These are phyloP conservation scores for Drosera spatulata DNA, from an alignment of 179 eudicot species.

Conservation along the genomic window DNA sequence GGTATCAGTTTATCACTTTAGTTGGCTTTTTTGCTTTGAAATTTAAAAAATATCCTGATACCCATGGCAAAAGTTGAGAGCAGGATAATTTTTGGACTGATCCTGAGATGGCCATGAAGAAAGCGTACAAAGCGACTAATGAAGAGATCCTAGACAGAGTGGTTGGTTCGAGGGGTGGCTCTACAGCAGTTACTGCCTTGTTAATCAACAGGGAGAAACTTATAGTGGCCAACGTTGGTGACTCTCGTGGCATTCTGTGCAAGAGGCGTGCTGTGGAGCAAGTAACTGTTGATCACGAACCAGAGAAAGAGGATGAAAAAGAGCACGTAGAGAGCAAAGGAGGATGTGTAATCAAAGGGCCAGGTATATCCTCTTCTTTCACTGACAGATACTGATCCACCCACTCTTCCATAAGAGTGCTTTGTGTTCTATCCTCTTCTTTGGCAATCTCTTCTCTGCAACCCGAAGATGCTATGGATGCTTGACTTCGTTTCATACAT, in stretches of 20 bases:
- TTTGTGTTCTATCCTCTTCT: neutral
- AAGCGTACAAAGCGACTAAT: constrained; percentile 30
- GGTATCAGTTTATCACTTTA: constrained; percentile 13
- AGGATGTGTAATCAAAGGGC: constrained; percentile 29
- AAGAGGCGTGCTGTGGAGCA: constrained; percentile 20
- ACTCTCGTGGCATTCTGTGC: constrained; percentile 36
- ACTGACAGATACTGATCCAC: neutral
- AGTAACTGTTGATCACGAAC: constrained; percentile 49
- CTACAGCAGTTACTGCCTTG: constrained; percentile 48
- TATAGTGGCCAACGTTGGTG: constrained; percentile 58
- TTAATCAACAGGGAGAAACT: constrained; percentile 37
- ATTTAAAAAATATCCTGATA: neutral
- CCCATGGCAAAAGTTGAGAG: neutral
- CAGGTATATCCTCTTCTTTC: constrained; percentile 17
- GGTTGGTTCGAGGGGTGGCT: constrained; percentile 32
- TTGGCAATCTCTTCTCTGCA: too few species aligned
- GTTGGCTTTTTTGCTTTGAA: neutral
- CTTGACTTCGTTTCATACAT: too few species aligned
- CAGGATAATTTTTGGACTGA: constrained; percentile 42
- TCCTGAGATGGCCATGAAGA: constrained; percentile 35
- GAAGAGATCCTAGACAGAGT: constrained; percentile 34
- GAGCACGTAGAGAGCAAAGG: constrained; percentile 40
- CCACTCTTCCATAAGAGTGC: neutral
- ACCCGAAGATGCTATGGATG: too few species aligned
- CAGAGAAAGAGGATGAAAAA: constrained; percentile 35